Evolutionary conservation across 768 basidiomycete genomes (phyloP).

Genomic region (Psilocybe cyanescens): DNA sequence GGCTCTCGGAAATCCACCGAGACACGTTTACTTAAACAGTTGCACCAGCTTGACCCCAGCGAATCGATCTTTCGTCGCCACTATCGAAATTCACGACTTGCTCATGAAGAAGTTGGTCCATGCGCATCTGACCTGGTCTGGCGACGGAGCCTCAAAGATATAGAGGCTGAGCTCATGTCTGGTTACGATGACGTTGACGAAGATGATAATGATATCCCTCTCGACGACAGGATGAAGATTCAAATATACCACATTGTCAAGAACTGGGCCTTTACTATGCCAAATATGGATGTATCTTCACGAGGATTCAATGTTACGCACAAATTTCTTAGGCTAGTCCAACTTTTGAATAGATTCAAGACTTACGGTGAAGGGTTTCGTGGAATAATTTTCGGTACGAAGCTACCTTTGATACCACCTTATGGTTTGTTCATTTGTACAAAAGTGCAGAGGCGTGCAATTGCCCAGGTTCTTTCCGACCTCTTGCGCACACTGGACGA

Average conservation of each 20-base stretch:
- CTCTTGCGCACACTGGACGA: conserved; percentile 59
- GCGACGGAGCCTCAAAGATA: conserved; percentile 53
- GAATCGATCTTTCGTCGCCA: conserved; percentile 42
- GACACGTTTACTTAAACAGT: conserved; percentile 47
- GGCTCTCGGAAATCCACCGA: conserved; percentile 33
- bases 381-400: conserved; percentile 66
- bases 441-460: conserved; percentile 55
- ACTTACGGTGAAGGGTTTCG: conserved; percentile 62
- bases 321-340: conserved; percentile 65
- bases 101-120: conserved; percentile 58
- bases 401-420: not conserved
- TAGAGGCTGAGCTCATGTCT: conserved; percentile 33
- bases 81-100: conserved; percentile 50
- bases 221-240: conserved; percentile 25
- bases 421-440: conserved; percentile 2
- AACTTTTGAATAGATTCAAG: conserved; percentile 59
- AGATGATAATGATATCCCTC: conserved; percentile 24
- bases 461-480: conserved; percentile 63
- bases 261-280: conserved; percentile 68
- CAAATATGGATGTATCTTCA: conserved; percentile 60
- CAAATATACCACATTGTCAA: conserved; percentile 47
- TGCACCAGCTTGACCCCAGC: conserved; percentile 48
- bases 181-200: conserved; percentile 41
- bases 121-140: conserved; percentile 76
- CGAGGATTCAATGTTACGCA: conserved; percentile 68